Evolutionary conservation across 352 stramenopile genomes (phyloP), one percentile per base, ranked within the genome.

Genomic region (Phytophthora pluvialis): DNA sequence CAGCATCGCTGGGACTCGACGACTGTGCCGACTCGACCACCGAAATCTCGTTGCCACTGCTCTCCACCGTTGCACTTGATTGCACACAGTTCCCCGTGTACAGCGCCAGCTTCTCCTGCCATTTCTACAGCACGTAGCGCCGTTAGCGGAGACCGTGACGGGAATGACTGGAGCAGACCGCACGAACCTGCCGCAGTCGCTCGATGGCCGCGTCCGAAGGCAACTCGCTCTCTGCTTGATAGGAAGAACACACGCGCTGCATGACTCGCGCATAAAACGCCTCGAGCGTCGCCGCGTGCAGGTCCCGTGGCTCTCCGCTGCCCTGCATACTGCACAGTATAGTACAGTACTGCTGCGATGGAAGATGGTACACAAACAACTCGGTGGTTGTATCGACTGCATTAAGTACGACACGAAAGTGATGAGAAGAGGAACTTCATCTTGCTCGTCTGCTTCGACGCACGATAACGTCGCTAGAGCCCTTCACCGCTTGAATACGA

Each of bases 211-310:
- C 51, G 10, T 57, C 46, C 7, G 70, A 58, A 16, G 43, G 11
- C 0, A 36, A 31, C 39, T 75, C 55, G n/a, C 63, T 69, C 25
- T 73, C 21, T 51, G 81, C 44, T n/a, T 45, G 55, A 40, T 87
- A 87, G 7, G 64, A 64, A 42, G 58, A 51, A 47, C 80, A 89
- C 42, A 89, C 80, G 42, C 82, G 80, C n/a, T 63, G 59, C 42
- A 91, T 84, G 13, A 89, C 75, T 38, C 80, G 80, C 51, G 72
- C 50, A 56, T 91, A 91, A 53, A 91, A 85, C 25, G 68, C 78
- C 31, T 74, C 69, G 7, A 89, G 31, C 13, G 46, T 66, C 47
- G 70, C 72, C 15, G 72, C 52, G 7, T 64, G 31, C 15, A 18
- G 35, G 36, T 62, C 43, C 9, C 36, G 45, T 21, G 15, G 48